These are phyloP conservation scores for Chaetomium cochliodes DNA, from an alignment of 495 filamentous ascomycete genomes.

Conservation along the genomic window DNA sequence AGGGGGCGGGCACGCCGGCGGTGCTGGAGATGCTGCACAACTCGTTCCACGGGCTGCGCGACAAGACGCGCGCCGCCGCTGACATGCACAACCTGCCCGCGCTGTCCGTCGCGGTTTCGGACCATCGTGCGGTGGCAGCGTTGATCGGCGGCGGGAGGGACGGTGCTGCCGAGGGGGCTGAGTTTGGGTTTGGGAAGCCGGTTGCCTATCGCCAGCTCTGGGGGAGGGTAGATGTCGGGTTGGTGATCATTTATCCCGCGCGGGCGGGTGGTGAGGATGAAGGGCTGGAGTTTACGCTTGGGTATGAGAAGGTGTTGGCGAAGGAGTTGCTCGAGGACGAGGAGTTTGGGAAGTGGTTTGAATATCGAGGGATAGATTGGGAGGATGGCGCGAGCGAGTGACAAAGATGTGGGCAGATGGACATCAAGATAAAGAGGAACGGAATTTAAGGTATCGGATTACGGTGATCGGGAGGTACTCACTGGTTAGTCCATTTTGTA, in stretches of 20 bases:
- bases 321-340: neutral
- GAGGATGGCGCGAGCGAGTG: neutral
- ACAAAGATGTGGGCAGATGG: neutral
- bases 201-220: neutral
- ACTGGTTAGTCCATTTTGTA: no score
- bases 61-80: neutral
- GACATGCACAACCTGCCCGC: neutral
- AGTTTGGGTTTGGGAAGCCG: constrained; percentile 3
- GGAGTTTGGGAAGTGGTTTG: constrained; percentile 4
- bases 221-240: neutral
- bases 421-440: no score
- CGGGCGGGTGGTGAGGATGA: neutral
- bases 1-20: neutral
- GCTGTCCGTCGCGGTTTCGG: neutral
- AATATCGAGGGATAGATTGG: neutral
- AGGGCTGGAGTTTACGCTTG: neutral
- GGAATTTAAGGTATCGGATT: no score
- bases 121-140: neutral
- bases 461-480: no score
- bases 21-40: neutral
- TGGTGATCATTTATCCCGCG: neutral
- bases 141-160: neutral
- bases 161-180: neutral
- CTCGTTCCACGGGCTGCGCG: neutral
- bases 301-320: neutral